Conservation (phyloP, 2,329 filamentous ascomycete species). For the Aspergillus sergii region DNA sequence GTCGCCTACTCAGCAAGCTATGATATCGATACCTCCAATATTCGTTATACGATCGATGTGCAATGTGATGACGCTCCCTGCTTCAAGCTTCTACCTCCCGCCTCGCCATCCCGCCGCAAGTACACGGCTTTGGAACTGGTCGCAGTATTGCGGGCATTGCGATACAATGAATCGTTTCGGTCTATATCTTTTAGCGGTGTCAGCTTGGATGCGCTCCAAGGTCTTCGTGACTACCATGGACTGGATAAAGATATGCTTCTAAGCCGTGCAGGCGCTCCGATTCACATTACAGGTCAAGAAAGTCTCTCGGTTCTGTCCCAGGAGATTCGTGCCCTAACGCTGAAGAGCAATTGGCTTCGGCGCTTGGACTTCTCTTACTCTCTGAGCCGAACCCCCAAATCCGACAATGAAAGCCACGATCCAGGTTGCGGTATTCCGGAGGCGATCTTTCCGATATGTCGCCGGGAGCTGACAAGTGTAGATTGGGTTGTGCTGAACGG, state of each 20-base stretch:
- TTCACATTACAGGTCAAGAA: conserved; percentile 57
- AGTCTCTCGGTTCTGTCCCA: conserved; percentile 65
- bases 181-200: conserved; percentile 69
- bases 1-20: conserved; percentile 72
- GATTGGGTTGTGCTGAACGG: conserved; percentile 72
- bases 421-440: conserved; percentile 70
- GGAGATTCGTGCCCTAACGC: conserved; percentile 67
- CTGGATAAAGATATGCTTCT: conserved; percentile 63
- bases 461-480: conserved; percentile 67
- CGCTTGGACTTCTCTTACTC: conserved; percentile 68
- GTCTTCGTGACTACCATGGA: conserved; percentile 61
- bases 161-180: conserved; percentile 70
- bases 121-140: conserved; percentile 67
- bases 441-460: conserved; percentile 68
- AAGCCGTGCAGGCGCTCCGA: conserved; percentile 60
- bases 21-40: conserved; percentile 66
- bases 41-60: conserved; percentile 64
- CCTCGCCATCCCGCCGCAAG: conserved; percentile 48
- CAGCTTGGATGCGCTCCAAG: conserved; percentile 66
- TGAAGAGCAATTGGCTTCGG: conserved; percentile 65
- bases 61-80: conserved; percentile 67
- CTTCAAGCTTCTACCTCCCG: conserved; percentile 64
- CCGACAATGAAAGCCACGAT: conserved; percentile 55
- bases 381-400: conserved; percentile 58
- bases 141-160: conserved; percentile 68